Evolutionary conservation across 495 filamentous ascomycete genomes (phyloP), one percentile per base, ranked within the genome.

Genomic region (Haplographium delicatum): DNA sequence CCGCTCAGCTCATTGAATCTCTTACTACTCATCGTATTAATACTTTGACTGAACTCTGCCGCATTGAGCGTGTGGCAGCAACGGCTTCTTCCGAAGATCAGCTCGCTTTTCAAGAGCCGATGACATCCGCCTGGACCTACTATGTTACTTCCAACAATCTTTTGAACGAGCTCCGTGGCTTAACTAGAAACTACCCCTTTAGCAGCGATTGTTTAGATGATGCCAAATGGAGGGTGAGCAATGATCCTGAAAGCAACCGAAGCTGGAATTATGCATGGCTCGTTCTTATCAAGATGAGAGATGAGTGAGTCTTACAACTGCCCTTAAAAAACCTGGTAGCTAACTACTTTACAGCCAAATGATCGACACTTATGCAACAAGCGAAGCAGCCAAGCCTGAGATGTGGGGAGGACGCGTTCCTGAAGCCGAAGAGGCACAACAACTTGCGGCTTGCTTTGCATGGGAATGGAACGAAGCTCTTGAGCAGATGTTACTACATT

Each of bases 261-360:
- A 88, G 83, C 59, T 89, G 86, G 84, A 90, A 89, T 56, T 75
- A 83, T 61, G 86, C 80, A 34, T 89, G 86, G 85, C 68, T 88
- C 28, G 78, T 85, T 24, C 67, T 90, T n/a, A 68, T 64, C 11
- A 87, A 86, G 54, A 78, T 88, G 26, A 68, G 74, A 34, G 78
- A 77, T 48, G 78, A 84, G 82, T 86, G 66, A 65, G 83, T 75
- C 44, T 27, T 23, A 25, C 23, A 19, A 27, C 54, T 57, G n/a
- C 35, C 2, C 33, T 28, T 42, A 51, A 33, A 8, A 34, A 5
- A 28, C 15, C 13, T 23, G 23, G 4, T 41, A 3, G 13, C 39
- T 50, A 27, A 47, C 26, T 37, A 15, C 20, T 3, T 11, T 31
- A 42, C 30, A 85, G 83, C 33, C 67, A 72, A 46, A 64, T 88